phyloP scores from a whole-genome alignment of 2,329 filamentous ascomycete species.

The Didymosphaeria variabile region DNA sequence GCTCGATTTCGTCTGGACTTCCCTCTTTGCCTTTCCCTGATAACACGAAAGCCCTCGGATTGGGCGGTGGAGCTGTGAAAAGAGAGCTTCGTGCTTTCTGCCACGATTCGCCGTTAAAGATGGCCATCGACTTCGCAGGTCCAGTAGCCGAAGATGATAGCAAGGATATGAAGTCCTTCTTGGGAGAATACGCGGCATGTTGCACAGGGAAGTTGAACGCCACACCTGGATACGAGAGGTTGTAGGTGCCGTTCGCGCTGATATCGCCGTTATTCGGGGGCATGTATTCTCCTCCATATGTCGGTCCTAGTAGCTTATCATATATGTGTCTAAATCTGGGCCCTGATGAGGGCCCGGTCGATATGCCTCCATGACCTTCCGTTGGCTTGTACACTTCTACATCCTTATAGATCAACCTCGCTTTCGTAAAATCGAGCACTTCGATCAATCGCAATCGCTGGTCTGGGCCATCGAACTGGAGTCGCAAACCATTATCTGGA shows the following conservation, averaged over 20 bases:
- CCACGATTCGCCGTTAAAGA: constrained; percentile 93
- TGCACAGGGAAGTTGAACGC: constrained; percentile 89
- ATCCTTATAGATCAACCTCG: constrained; percentile 81
- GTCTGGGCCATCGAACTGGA: constrained; percentile 93
- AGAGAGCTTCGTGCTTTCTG: constrained; percentile 78
- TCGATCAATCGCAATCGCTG: constrained; percentile 92
- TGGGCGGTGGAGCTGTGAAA: constrained; percentile 78
- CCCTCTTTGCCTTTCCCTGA: constrained; percentile 77
- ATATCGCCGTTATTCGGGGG: constrained; percentile 65
- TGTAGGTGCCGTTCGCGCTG: constrained; percentile 74
- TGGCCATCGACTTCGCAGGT: constrained; percentile 84
- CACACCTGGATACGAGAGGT: constrained; percentile 92
- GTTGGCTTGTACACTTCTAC: constrained; percentile 77
- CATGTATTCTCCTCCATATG: constrained; percentile 92
- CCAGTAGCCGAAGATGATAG: constrained; percentile 80
- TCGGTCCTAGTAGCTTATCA: constrained; percentile 89
- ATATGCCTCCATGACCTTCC: constrained; percentile 37
- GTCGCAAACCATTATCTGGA: constrained; percentile 83
- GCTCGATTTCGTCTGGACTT: constrained; percentile 87
- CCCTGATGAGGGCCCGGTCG: constrained; percentile 58
- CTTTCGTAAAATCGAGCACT: constrained; percentile 87
- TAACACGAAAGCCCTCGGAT: constrained; percentile 75
- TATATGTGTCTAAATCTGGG: constrained; percentile 91
- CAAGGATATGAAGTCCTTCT: constrained; percentile 83
- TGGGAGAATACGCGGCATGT: constrained; percentile 75